Evolutionary conservation across 768 basidiomycete genomes (phyloP).

Genomic region (Tricholoma flavovirens): DNA sequence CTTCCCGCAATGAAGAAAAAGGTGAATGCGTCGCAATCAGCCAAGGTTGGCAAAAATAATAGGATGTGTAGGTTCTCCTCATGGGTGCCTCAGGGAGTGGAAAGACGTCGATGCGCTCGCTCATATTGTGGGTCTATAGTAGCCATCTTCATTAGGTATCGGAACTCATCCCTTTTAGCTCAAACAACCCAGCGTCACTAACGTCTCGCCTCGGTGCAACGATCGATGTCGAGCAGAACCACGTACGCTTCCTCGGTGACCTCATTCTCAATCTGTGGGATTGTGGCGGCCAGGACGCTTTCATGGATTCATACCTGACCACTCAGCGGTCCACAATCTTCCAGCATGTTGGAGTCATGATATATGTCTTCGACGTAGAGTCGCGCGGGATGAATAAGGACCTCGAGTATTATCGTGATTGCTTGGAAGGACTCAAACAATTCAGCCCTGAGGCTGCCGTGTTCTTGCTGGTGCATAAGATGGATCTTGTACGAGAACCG

Average conservation of each 20-base stretch:
- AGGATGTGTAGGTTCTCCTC: constrained; percentile 72
- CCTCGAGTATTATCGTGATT: constrained; percentile 87
- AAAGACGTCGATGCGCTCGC: constrained; percentile 97
- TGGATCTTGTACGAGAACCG: constrained; percentile 82
- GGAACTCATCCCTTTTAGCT: constrained; percentile 39
- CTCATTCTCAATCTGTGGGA: constrained; percentile 97
- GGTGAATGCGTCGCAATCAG: constrained; percentile 28
- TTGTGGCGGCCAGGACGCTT: constrained; percentile 96
- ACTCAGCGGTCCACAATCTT: constrained; percentile 93
- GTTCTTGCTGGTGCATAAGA: constrained; percentile 94
- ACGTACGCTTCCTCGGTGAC: constrained; percentile 94
- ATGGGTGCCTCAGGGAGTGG: constrained; percentile 97
- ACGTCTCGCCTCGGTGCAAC: constrained; percentile 92
- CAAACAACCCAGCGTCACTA: constrained; percentile 89
- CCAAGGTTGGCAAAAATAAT: constrained; percentile 11
- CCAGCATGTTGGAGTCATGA: constrained; percentile 93
- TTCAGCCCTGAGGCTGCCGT: constrained; percentile 80
- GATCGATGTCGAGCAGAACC: constrained; percentile 96
- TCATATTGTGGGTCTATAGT: constrained; percentile 80
- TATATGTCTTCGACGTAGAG: constrained; percentile 97
- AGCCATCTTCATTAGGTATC: constrained; percentile 2
- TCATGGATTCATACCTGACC: constrained; percentile 95
- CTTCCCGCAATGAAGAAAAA: constrained; percentile 54
- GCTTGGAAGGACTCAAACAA: constrained; percentile 74
- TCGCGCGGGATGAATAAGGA: constrained; percentile 81